Percentiles rank a stretch among this genome's conserved stretches.
These are phyloP conservation scores for Coemansia sp. DNA, from an alignment of 192 early-diverging fungal species.

Conservation along the genomic window DNA sequence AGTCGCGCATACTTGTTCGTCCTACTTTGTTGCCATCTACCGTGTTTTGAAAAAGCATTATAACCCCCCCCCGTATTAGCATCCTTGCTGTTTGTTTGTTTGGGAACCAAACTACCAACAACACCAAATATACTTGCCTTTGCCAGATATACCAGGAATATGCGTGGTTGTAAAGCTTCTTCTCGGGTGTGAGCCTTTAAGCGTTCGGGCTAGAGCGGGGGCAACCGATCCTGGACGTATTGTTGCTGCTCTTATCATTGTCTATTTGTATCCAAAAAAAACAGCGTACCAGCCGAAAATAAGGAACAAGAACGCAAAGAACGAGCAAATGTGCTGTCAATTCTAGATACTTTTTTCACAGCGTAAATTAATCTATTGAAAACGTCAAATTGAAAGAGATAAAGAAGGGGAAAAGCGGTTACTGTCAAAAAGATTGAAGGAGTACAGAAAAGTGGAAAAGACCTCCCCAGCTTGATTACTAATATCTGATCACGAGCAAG, in stretches of 20 bases:
- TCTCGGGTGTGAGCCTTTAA: neutral
- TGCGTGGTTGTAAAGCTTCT: slow-evolving; percentile 1
- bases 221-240: neutral
- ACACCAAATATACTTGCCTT: neutral
- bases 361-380: no score
- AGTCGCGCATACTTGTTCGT: slow-evolving; percentile 13
- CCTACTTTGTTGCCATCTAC: slow-evolving; percentile 11
- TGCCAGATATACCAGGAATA: neutral
- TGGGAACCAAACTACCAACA: neutral
- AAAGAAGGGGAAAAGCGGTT: no score
- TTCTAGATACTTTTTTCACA: no score
- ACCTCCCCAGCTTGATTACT: no score
- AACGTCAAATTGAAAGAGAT: no score
- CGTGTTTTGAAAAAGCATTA: no score
- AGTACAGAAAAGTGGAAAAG: no score
- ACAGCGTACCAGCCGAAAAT: neutral
- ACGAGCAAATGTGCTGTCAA: neutral
- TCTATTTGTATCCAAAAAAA: neutral
- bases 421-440: no score
- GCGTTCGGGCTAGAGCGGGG: neutral
- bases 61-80: no score
- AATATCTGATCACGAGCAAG: no score
- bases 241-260: slow-evolving; percentile 9
- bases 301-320: neutral
- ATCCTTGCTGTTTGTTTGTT: no score